These are phyloP conservation scores for Arxiozyma heterogenica DNA, from an alignment of 1,139 yeast species.

Conservation along the genomic window DNA sequence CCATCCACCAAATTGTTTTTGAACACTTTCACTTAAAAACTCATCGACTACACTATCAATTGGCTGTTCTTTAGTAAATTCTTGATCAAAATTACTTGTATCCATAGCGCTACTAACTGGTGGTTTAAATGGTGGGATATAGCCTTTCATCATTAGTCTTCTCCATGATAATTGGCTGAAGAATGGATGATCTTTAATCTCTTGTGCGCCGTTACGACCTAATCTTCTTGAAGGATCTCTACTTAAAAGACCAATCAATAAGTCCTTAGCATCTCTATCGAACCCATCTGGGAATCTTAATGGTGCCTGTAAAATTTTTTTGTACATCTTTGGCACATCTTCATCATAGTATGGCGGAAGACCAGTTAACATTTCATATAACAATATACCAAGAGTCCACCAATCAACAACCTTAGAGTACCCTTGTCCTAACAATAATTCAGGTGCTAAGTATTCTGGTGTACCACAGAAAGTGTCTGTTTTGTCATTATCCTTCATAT, in stretches of 20 bases:
- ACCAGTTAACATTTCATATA: conserved; percentile 94
- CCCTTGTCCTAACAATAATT: conserved; percentile 80
- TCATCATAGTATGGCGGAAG: conserved; percentile 95
- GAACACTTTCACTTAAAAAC: conserved; percentile 79
- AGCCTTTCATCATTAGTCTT: conserved; percentile 73
- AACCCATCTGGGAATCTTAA: conserved; percentile 80
- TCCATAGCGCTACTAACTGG: conserved; percentile 79
- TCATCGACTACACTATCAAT: conserved; percentile 94
- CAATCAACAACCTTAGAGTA: conserved; percentile 94
- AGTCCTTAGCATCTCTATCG: conserved; percentile 81
- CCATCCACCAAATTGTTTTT: conserved; percentile 98
- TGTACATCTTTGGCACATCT: conserved; percentile 88
- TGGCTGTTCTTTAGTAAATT: conserved; percentile 87
- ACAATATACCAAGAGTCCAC: conserved; percentile 92
- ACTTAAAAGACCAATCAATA: conserved; percentile 64
- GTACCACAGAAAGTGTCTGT: conserved; percentile 96
- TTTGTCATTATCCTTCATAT: conserved; percentile 81
- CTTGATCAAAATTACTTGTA: conserved; percentile 87
- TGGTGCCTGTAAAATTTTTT: conserved; percentile 83
- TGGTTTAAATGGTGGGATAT: conserved; percentile 94
- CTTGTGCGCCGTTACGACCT: conserved; percentile 72
- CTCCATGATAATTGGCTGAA: conserved; percentile 90
- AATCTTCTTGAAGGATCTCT: conserved; percentile 80
- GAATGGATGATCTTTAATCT: conserved; percentile 76
- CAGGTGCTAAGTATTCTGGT: conserved; percentile 95